These are phyloP conservation scores for Plasmopara halstedii DNA, from an alignment of 352 stramenopile species.

Conservation along the genomic window DNA sequence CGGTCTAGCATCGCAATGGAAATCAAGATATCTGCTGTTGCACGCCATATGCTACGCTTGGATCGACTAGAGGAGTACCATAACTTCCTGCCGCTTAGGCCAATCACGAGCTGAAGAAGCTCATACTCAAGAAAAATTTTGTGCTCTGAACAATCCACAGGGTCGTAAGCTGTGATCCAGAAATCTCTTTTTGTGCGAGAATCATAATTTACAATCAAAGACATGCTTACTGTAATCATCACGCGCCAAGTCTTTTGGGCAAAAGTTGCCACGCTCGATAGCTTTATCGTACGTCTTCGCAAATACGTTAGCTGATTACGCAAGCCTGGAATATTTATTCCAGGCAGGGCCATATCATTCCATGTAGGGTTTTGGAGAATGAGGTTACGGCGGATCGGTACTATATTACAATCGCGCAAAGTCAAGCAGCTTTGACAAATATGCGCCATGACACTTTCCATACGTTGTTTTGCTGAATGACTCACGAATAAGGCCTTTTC, in stretches of 20 bases:
- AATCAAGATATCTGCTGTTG: conserved; percentile 43
- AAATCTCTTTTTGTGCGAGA: conserved; percentile 7
- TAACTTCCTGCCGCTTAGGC: conserved; percentile 8
- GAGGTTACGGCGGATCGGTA: conserved; percentile 43
- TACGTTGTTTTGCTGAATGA: conserved; percentile 12
- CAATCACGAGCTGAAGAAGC: conserved; percentile 46
- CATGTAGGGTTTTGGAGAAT: conserved; percentile 32
- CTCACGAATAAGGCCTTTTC: conserved; percentile 24
- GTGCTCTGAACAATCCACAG: conserved; percentile 23
- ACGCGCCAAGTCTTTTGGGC: conserved; percentile 19
- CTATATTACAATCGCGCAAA: conserved; percentile 32
- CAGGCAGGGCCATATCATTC: conserved; percentile 16
- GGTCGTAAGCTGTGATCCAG: conserved; percentile 60
- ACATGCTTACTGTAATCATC: conserved; percentile 45
- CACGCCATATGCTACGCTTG: conserved; percentile 7
- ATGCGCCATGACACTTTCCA: conserved; percentile 26
- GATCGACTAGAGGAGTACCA: conserved; percentile 10
- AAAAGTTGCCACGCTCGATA: conserved; percentile 20
- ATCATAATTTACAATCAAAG: conserved; percentile 4
- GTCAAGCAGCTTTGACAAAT: conserved; percentile 35
- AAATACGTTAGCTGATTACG: conserved; percentile 33
- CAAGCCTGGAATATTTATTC: conserved; percentile 41
- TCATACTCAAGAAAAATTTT: conserved; percentile 68
- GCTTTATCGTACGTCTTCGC: conserved; percentile 24
- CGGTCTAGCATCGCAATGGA: conserved; percentile 55